Conservation (phyloP, 2,329 filamentous ascomycete genomes). For the Ramichloridium luteum region DNA sequence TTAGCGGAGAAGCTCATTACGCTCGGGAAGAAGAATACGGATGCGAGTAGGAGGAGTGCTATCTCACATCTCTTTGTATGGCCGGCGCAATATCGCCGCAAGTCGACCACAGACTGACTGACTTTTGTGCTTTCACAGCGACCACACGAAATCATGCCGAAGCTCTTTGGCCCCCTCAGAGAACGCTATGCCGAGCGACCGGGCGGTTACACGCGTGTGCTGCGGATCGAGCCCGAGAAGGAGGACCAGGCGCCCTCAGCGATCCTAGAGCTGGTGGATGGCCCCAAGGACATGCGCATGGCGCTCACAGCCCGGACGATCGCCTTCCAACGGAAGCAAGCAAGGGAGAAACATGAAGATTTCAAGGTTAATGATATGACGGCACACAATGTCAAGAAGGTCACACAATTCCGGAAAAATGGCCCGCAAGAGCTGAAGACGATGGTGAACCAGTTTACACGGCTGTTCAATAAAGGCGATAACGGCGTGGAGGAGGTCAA, state of each 20-base stretch:
- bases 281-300: conserved; percentile 85
- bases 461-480: conserved; percentile 22
- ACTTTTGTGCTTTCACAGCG: too few relatives aligned
- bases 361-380: conserved; percentile 58
- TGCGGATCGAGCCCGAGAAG: conserved; percentile 81
- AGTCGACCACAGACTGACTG: too few relatives aligned
- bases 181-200: conserved; percentile 66
- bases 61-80: neutral
- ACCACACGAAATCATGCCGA: conserved; percentile 51
- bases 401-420: conserved; percentile 58
- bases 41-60: conserved; percentile 64
- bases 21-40: conserved; percentile 82
- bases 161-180: conserved; percentile 74
- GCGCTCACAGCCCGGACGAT: conserved; percentile 82
- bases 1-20: conserved; percentile 92
- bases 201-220: conserved; percentile 88
- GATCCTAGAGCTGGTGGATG: conserved; percentile 90
- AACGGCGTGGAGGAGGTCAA: conserved; percentile 21
- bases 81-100: too few relatives aligned
- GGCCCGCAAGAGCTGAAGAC: conserved; percentile 57
- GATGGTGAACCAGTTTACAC: conserved; percentile 38
- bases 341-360: conserved; percentile 22
- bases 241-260: conserved; percentile 79
- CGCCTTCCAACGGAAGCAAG: conserved; percentile 38
- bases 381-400: conserved; percentile 66